A percentile compares a stretch with the other conserved stretches of the same genome.
Evolutionary conservation across 768 basidiomycete species (phyloP).

Genomic region (Lepiota brunneoincarnata): DNA sequence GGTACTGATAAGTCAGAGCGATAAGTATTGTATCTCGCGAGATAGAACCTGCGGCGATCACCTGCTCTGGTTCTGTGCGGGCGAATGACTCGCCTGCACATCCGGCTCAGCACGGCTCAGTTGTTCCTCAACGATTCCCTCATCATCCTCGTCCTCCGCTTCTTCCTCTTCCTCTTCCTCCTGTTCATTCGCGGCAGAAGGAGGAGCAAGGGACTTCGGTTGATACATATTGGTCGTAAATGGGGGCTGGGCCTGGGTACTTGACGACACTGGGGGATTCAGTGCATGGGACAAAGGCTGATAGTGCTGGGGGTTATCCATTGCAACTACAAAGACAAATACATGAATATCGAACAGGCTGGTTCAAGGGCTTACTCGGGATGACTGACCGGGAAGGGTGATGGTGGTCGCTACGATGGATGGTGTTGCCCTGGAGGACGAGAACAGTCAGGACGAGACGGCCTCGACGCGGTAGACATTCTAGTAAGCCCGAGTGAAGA

Average conservation of each 20-base stretch:
- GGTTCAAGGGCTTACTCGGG: neutral
- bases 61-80: conserved; percentile 35
- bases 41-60: conserved; percentile 20
- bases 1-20: neutral
- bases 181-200: conserved; percentile 27
- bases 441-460: conserved; percentile 8
- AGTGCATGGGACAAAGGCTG: conserved; percentile 80
- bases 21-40: neutral
- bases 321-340: conserved; percentile 18
- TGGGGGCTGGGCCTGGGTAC: conserved; percentile 20
- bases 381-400: conserved; percentile 4
- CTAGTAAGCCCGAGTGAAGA: neutral
- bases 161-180: conserved; percentile 59
- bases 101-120: conserved; percentile 48
- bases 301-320: conserved; percentile 78
- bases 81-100: conserved; percentile 33
- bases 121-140: conserved; percentile 70
- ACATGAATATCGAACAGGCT: conserved; percentile 1
- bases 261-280: conserved; percentile 48
- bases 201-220: neutral
- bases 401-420: neutral
- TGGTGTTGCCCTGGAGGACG: conserved; percentile 5
- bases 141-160: conserved; percentile 73
- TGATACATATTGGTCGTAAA: conserved; percentile 5
- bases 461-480: neutral